phyloP scores from a whole-genome alignment of 345 rosid genomes.

The Hypericum perforatum region DNA sequence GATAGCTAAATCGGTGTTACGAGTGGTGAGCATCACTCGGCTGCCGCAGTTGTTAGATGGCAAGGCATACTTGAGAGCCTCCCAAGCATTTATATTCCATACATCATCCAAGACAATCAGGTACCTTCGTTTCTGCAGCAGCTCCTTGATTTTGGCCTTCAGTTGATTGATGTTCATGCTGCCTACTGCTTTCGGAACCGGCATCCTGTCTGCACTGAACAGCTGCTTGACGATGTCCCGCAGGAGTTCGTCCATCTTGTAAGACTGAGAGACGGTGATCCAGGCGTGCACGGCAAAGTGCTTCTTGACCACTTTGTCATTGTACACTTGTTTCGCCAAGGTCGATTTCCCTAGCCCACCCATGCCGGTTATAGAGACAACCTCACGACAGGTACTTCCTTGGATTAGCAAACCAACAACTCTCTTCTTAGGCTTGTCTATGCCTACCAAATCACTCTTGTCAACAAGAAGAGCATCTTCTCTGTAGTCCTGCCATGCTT shows the following conservation, averaged over 20 bases:
- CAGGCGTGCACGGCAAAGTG: constrained; percentile 11
- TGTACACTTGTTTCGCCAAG: constrained; percentile 15
- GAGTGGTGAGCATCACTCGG: no score
- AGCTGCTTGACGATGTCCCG: constrained; percentile 11
- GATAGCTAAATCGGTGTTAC: no score
- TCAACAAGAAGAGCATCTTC: constrained; percentile 26
- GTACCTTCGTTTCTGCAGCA: background rate
- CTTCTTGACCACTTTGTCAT: constrained; percentile 14
- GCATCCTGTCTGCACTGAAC: background rate
- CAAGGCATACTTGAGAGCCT: no score
- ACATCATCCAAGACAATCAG: background rate
- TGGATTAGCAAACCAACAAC: constrained; percentile 10
- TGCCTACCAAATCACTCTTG: constrained; percentile 20
- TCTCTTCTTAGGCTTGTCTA: constrained; percentile 11
- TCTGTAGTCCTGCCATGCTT: constrained; percentile 5
- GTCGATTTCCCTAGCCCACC: constrained; percentile 21
- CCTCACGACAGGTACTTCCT: constrained; percentile 7
- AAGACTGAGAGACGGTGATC: constrained; percentile 14
- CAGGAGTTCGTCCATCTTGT: constrained; percentile 11
- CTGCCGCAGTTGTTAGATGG: no score
- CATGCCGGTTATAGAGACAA: constrained; percentile 19
- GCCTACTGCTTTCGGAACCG: constrained; percentile 5
- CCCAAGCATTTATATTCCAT: no score
- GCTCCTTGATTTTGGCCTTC: background rate
- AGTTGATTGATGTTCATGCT: background rate